Evolutionary conservation across 495 filamentous ascomycete species (phyloP), one percentile per base, ranked within the genome.

Genomic region (Beverwykella pulmonaria): DNA sequence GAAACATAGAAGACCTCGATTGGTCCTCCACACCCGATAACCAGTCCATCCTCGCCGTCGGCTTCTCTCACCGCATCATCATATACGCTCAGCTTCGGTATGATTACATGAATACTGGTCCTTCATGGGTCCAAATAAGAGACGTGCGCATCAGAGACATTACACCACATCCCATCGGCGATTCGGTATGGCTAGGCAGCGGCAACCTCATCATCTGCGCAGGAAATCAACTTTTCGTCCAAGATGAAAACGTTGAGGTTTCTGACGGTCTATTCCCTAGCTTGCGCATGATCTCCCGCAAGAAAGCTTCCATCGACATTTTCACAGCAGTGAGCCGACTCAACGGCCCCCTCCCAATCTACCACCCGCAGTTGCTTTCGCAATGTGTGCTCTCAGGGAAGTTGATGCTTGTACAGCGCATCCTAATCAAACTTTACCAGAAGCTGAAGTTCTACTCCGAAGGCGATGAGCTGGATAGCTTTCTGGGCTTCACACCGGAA

Each of bases 21-120:
- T 98, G 93, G 93, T 93, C 93, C 1, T 93, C 90, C 8, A 97
- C 93, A 0, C 92, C 93, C 0, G 92, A 96, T 70, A 86, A 84
- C 67, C 93, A 97, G 74, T 93, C 91, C 1, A 91, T 98, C 61
- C 83, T 98, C 14, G 91, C 93, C 8, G 91, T 97, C 36, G 93
- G 93, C 5, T 97, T 97, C 73, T 87, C 88, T 14, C 90, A 93
- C 68, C 85, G 89, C 57, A 89, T 98, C 22, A 73, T 94, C 27
- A 81, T 98, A 2, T 81, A 96, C n/a, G 88, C 90, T 23, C 93
- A 98, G 75, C 88, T 96, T 78, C 89, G 93, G 23, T 98, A 93
- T 72, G 93, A 98, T 74, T 97, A 98, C 71, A 78, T 96, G 44
- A 90, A 93, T 63, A 86, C 91, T 58, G 89, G 88, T n/a, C 90